phyloP scores from a whole-genome alignment of 495 filamentous ascomycete species.

The Margaritispora aquatica region DNA sequence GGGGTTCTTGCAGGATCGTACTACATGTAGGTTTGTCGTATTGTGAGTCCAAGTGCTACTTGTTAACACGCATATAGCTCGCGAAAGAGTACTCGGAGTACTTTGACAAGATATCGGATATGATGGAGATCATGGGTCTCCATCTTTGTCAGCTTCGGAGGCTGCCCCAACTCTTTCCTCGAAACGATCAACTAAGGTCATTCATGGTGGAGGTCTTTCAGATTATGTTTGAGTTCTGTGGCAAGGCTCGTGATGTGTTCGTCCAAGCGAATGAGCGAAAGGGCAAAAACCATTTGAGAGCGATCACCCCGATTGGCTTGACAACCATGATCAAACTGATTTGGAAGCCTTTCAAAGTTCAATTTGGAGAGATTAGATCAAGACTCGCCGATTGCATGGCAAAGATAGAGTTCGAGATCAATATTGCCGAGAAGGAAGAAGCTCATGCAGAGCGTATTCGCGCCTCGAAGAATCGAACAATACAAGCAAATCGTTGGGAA shows the following conservation, averaged over 20 bases:
- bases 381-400: background rate
- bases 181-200: background rate
- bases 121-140: background rate
- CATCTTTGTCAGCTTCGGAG: background rate
- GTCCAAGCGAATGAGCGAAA: background rate
- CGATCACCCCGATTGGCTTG: background rate
- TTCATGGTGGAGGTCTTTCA: background rate
- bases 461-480: background rate
- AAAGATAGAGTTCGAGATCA: background rate
- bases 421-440: background rate
- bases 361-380: background rate
- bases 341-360: background rate
- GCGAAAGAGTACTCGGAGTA: background rate
- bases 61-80: background rate
- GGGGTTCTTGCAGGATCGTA: slow-evolving; percentile 38
- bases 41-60: background rate
- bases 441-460: background rate
- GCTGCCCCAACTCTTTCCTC: background rate
- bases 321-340: background rate
- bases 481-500: background rate
- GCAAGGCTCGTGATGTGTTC: background rate
- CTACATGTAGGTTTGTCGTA: slow-evolving; percentile 11
- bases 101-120: background rate
- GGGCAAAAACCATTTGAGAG: background rate
- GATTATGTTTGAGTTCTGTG: background rate